Percentiles rank a stretch among this genome's conserved stretches.
Conservation (phyloP, 1,139 yeast species). For the Suhomyces guaymorum region DNA sequence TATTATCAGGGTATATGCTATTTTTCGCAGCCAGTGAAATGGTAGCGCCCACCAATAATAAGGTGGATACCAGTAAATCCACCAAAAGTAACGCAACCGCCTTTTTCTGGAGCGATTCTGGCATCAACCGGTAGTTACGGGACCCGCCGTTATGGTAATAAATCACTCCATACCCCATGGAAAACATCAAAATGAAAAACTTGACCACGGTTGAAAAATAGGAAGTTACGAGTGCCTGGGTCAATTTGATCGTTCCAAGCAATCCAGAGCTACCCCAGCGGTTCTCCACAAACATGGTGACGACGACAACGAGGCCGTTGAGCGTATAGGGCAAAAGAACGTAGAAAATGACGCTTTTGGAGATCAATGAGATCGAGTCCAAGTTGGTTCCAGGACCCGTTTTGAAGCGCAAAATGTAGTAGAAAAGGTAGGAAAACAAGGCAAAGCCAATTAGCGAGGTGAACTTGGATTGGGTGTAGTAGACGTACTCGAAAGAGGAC, state of each 20-base stretch:
- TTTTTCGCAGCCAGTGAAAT: too few relatives aligned
- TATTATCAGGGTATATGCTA: too few relatives aligned
- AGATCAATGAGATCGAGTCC: conserved; percentile 36
- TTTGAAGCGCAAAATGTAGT: conserved; percentile 30
- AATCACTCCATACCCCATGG: conserved; percentile 45
- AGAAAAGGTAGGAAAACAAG: conserved; percentile 26
- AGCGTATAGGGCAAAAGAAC: conserved; percentile 28
- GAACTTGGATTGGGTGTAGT: conserved; percentile 23
- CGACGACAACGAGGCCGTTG: conserved; percentile 13
- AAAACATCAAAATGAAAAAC: conserved; percentile 28
- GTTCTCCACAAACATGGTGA: conserved; percentile 23
- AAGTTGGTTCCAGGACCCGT: conserved; percentile 32
- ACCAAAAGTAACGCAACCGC: too few relatives aligned
- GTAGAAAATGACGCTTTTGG: conserved; percentile 35
- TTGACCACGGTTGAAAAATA: neutral
- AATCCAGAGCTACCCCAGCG: conserved; percentile 17
- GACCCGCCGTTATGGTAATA: conserved; percentile 31
- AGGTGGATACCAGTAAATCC: too few relatives aligned
- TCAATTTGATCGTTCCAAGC: conserved; percentile 20
- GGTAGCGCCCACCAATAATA: neutral
- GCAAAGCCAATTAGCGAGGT: conserved; percentile 19
- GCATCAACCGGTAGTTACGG: conserved; percentile 30
- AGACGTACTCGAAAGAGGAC: conserved; percentile 20
- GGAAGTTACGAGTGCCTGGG: conserved; percentile 7
- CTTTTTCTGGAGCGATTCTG: conserved; percentile 20